Evolutionary conservation across 2,329 filamentous ascomycete genomes (phyloP).

Genomic region (Xylaria sp.): DNA sequence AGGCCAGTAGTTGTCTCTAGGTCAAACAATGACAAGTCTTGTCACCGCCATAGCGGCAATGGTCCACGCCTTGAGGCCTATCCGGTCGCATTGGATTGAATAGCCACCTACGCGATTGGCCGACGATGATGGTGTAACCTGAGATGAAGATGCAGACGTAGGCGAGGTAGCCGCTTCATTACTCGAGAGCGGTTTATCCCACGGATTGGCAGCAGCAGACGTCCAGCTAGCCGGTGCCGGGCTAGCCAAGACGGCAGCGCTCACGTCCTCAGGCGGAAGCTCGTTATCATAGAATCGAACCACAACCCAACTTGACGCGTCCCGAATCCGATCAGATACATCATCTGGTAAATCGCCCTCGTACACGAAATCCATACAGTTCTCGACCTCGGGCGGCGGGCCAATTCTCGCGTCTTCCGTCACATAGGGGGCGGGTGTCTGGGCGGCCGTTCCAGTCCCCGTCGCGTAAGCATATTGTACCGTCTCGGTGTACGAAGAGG

Average conservation of each 20-base stretch:
- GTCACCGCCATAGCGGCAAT: conserved; percentile 23
- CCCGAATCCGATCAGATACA: conserved; percentile 31
- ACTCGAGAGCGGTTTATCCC: conserved; percentile 26
- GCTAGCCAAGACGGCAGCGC: conserved; percentile 35
- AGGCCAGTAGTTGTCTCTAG: not conserved
- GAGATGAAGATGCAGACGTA: conserved; percentile 14
- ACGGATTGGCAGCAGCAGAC: conserved; percentile 31
- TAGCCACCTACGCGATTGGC: conserved; percentile 12
- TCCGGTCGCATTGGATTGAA: not conserved
- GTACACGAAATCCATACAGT: conserved; percentile 40
- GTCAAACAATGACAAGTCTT: conserved; percentile 32
- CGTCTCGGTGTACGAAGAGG: conserved; percentile 33
- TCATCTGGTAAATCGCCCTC: conserved; percentile 40
- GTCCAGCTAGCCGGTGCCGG: conserved; percentile 43
- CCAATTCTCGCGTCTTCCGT: conserved; percentile 26
- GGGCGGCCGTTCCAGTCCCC: conserved; percentile 36
- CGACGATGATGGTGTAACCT: conserved; percentile 26
- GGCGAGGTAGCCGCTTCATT: conserved; percentile 4
- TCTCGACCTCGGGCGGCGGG: conserved; percentile 32
- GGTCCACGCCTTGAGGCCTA: conserved; percentile 32
- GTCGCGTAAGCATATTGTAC: conserved; percentile 32
- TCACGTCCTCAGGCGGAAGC: conserved; percentile 22
- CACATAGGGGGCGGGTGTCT: conserved; percentile 30
- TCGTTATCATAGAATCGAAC: conserved; percentile 39
- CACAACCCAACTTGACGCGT: conserved; percentile 37